Evolutionary conservation across 371 early-diverging fungal species (phyloP).

Genomic region (Nosema granulosis): DNA sequence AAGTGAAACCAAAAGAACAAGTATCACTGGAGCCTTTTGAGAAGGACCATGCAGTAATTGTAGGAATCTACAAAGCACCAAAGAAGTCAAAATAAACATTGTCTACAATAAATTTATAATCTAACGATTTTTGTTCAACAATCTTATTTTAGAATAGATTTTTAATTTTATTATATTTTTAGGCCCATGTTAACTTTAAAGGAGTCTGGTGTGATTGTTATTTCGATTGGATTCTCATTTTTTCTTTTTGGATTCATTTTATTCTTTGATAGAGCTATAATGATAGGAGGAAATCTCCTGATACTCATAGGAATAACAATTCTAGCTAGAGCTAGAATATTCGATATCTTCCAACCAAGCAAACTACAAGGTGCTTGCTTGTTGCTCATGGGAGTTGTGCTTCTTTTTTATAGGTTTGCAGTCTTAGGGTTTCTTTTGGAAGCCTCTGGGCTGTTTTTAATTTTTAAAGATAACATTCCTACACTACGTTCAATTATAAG

Average conservation of each 20-base stretch:
- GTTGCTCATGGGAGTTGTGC: conserved; percentile 44
- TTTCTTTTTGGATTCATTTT: conserved; percentile 44
- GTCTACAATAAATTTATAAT: too few species aligned
- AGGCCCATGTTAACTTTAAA: conserved; percentile 31
- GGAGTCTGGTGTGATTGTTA: conserved; percentile 44
- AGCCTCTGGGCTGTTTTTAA: conserved; percentile 28
- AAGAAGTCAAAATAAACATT: conserved; percentile 15
- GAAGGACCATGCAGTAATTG: conserved; percentile 97
- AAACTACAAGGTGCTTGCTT: conserved; percentile 45
- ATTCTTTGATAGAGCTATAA: conserved; percentile 53
- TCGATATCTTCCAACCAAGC: conserved; percentile 28
- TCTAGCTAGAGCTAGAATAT: conserved; percentile 27
- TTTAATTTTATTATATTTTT: not conserved
- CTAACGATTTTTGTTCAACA: too few species aligned
- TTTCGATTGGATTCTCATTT: conserved; percentile 39
- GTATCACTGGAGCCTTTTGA: conserved; percentile 98
- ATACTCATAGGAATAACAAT: conserved; percentile 41
- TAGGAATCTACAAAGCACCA: conserved; percentile 70
- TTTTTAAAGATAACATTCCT: conserved; percentile 49
- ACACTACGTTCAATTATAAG: conserved; percentile 37
- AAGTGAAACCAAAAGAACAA: conserved; percentile 97
- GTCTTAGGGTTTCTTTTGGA: conserved; percentile 53
- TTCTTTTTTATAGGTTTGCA: conserved; percentile 24
- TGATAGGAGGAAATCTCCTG: conserved; percentile 52
- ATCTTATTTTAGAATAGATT: not conserved